Evolutionary conservation across 1,284 basidiomycete species (phyloP).

Genomic region (Hemileia vastatrix): DNA sequence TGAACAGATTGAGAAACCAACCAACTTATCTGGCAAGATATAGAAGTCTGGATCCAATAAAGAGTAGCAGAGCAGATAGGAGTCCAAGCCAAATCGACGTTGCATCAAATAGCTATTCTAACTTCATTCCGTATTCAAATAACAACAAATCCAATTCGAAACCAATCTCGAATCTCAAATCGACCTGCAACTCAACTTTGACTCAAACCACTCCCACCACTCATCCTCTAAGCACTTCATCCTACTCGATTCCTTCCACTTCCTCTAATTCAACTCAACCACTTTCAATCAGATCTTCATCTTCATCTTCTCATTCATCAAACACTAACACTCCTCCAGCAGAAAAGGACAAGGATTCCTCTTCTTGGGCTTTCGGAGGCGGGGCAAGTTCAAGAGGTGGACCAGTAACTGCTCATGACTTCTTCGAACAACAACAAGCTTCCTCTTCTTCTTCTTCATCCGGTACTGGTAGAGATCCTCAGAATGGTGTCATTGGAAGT

Average conservation of each 20-base stretch:
- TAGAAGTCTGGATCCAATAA: not conserved
- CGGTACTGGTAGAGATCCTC: not conserved
- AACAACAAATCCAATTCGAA: no score
- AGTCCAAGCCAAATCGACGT: not conserved
- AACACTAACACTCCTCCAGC: not conserved
- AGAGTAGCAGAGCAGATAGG: not conserved
- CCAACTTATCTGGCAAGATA: not conserved
- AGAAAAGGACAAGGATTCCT: slow-evolving; percentile 15
- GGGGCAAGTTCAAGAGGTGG: slow-evolving; percentile 31
- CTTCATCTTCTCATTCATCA: not conserved
- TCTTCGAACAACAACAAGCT: not conserved
- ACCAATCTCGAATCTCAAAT: no score
- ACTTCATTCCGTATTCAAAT: no score
- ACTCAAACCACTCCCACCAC: no score
- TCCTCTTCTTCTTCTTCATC: not conserved
- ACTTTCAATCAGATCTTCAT: not conserved
- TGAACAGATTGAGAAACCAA: not conserved
- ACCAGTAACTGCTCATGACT: slow-evolving; percentile 11
- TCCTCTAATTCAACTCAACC: no score
- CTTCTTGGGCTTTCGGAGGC: slow-evolving; percentile 30
- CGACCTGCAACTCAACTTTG: no score
- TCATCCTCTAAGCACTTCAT: no score
- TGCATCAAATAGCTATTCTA: no score
- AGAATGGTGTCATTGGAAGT: slow-evolving; percentile 28
- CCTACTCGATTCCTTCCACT: no score